These are phyloP conservation scores for Apiotrichum akiyoshidainum DNA, from an alignment of 1,284 basidiomycete genomes.

Conservation along the genomic window DNA sequence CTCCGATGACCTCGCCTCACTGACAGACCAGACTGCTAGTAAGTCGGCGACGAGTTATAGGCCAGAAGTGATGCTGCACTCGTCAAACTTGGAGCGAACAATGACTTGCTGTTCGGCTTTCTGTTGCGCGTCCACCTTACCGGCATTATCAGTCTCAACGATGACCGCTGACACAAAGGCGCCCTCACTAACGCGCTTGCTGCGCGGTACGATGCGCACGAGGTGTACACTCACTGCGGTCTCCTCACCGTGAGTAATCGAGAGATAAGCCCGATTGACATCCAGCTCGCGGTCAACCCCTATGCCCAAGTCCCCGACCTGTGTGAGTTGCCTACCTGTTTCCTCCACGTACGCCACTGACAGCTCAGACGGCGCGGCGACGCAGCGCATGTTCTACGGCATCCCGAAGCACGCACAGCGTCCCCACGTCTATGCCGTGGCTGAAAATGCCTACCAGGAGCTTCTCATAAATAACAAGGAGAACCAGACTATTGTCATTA, in stretches of 20 bases:
- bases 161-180: conserved; percentile 5
- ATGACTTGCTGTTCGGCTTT: too few species aligned
- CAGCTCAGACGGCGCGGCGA: conserved; percentile 9
- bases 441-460: conserved; percentile 19
- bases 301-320: conserved; percentile 15
- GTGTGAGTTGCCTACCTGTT: conserved; percentile 5
- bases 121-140: too few species aligned
- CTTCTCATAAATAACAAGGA: conserved; percentile 7
- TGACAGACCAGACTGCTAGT: conserved; percentile 7
- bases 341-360: conserved; percentile 5
- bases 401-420: conserved; percentile 10
- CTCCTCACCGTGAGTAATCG: conserved; percentile 12
- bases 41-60: neutral
- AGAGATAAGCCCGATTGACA: neutral
- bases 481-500: conserved; percentile 24
- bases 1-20: conserved; percentile 6
- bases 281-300: conserved; percentile 19
- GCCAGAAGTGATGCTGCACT: neutral
- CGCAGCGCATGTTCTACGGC: conserved; percentile 16
- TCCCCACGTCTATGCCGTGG: conserved; percentile 20
- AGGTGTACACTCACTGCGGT: conserved; percentile 20
- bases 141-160: neutral
- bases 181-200: conserved; percentile 18
- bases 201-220: conserved; percentile 8
- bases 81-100: too few species aligned